These are phyloP conservation scores for Candida caryicola DNA, from an alignment of 805 yeast genomes.

Conservation along the genomic window DNA sequence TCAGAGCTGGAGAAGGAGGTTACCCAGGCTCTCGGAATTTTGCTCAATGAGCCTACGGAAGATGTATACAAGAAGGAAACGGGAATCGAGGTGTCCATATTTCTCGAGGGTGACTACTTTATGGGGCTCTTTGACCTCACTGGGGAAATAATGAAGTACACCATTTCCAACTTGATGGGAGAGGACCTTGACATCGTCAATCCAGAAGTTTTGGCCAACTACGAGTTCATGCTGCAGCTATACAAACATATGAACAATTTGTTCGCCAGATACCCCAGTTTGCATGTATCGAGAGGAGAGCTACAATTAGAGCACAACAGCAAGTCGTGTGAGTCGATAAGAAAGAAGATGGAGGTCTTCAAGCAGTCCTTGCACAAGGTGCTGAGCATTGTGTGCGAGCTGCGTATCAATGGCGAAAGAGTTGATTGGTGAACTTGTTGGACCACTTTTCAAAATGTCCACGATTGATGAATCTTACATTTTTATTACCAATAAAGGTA, in stretches of 20 bases:
- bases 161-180: conserved; percentile 25
- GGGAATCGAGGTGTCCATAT: neutral
- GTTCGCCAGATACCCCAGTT: conserved; percentile 15
- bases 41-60: neutral
- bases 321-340: conserved; percentile 10
- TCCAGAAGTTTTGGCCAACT: conserved; percentile 10
- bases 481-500: neutral
- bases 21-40: neutral
- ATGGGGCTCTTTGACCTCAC: conserved; percentile 42
- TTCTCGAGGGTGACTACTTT: conserved; percentile 28
- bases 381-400: conserved; percentile 20
- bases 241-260: conserved; percentile 11
- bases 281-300: conserved; percentile 17
- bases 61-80: neutral
- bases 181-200: conserved; percentile 10
- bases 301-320: conserved; percentile 11
- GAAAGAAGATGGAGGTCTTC: conserved; percentile 23
- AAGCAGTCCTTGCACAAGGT: conserved; percentile 23
- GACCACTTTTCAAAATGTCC: neutral
- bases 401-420: conserved; percentile 19
- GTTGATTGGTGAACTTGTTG: neutral
- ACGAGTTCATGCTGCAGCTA: conserved; percentile 17
- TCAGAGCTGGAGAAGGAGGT: neutral
- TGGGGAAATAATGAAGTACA: conserved; percentile 41
- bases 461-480: too few relatives aligned